Conservation (phyloP, 2,329 filamentous ascomycete genomes). For the Arachnopeziza araneosa region DNA sequence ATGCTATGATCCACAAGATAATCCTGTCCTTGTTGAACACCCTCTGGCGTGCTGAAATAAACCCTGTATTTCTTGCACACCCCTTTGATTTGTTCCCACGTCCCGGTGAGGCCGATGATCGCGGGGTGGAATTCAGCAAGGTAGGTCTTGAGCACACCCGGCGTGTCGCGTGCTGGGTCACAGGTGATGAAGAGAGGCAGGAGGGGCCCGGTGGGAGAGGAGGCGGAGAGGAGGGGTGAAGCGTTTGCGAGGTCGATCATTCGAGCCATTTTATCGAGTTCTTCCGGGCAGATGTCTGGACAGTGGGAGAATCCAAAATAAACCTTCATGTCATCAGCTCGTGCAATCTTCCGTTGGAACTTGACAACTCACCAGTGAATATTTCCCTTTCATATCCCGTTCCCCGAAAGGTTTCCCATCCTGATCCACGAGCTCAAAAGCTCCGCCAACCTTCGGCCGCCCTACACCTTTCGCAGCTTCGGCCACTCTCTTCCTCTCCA, state of each 20-base stretch:
- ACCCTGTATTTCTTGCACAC: conserved; percentile 95
- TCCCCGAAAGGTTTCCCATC: conserved; percentile 73
- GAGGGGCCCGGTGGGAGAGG: conserved; percentile 54
- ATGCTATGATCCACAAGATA: conserved; percentile 98
- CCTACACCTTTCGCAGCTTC: conserved; percentile 92
- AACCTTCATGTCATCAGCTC: conserved; percentile 47
- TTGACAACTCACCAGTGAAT: conserved; percentile 54
- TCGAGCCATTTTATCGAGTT: conserved; percentile 97
- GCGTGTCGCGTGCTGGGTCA: conserved; percentile 86
- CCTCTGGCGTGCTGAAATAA: conserved; percentile 88
- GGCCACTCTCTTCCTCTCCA: conserved; percentile 82
- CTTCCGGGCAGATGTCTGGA: conserved; percentile 97
- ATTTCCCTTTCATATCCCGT: conserved; percentile 79
- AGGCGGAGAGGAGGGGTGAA: conserved; percentile 10
- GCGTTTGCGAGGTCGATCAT: conserved; percentile 74
- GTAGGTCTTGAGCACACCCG: conserved; percentile 78
- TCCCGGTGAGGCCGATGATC: conserved; percentile 85
- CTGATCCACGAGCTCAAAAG: conserved; percentile 78
- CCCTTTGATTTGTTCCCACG: conserved; percentile 87
- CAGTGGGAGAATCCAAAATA: conserved; percentile 99
- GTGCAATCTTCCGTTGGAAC: neutral
- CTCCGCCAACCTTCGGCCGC: conserved; percentile 84
- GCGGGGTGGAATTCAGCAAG: conserved; percentile 83
- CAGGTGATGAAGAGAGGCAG: conserved; percentile 87
- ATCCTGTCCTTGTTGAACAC: conserved; percentile 88